Evolutionary conservation across 257 asterid genomes (phyloP).

Genomic region (Mitragyna speciosa): DNA sequence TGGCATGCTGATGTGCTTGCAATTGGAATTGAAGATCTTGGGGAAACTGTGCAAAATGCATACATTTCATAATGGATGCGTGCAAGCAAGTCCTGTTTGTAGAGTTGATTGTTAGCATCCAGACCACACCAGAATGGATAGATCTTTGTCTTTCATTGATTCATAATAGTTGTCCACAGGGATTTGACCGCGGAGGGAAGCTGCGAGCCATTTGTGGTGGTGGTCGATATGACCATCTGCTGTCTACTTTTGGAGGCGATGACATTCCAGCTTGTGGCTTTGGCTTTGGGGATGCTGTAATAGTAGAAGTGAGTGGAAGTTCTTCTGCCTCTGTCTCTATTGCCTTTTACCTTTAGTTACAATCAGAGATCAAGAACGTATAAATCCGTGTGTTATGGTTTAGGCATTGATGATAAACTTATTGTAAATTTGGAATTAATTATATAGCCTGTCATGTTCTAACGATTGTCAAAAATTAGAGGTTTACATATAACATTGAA

Average conservation of each 20-base stretch:
- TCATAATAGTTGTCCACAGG: slow-evolving; percentile 43
- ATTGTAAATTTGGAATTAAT: neutral
- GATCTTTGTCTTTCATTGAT: slow-evolving; percentile 10
- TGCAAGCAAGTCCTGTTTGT: neutral
- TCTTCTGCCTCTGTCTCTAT: slow-evolving; percentile 6
- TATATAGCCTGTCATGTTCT: neutral
- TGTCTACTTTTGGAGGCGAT: slow-evolving; percentile 91
- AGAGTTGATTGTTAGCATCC: neutral
- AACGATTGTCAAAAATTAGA: neutral
- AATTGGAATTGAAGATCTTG: neutral
- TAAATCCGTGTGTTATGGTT: neutral
- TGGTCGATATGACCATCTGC: slow-evolving; percentile 83
- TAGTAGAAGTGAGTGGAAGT: slow-evolving; percentile 71
- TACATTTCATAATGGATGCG: neutral
- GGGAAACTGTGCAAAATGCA: slow-evolving; percentile 2
- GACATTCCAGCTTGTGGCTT: slow-evolving; percentile 97
- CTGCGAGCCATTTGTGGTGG: slow-evolving; percentile 98
- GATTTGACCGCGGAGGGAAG: slow-evolving; percentile 90
- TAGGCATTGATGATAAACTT: neutral
- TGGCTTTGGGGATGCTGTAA: slow-evolving; percentile 98
- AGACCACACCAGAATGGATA: neutral
- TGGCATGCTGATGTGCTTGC: neutral
- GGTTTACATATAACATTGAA: neutral
- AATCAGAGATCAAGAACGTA: neutral
- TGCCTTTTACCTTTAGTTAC: neutral